These are phyloP conservation scores for Camellia lanceoleosa DNA, from an alignment of 148 eudicot genomes.

Conservation along the genomic window DNA sequence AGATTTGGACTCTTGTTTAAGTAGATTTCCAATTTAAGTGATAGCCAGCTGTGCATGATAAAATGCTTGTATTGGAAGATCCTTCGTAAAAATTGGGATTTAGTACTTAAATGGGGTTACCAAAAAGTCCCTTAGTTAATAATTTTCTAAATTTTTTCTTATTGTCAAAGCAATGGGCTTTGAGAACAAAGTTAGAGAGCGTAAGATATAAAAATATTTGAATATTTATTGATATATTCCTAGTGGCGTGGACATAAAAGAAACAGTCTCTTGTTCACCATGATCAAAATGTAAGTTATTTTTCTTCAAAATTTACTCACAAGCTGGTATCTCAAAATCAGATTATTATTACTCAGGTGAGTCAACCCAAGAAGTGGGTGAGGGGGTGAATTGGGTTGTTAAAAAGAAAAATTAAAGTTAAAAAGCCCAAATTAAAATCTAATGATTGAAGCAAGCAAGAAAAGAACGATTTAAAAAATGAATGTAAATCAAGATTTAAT, in stretches of 20 bases:
- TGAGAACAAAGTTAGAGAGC: neutral
- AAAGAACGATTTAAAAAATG: no score
- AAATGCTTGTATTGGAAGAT: neutral
- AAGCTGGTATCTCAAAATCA: neutral
- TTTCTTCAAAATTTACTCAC: no score
- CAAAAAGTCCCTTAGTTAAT: neutral
- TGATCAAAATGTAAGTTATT: neutral
- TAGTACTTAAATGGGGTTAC: neutral
- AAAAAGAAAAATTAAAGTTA: no score
- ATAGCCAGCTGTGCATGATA: neutral
- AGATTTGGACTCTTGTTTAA: neutral
- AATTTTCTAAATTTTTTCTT: neutral
- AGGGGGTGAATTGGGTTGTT: no score
- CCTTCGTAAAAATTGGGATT: neutral
- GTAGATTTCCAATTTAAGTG: neutral
- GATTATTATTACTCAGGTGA: no score
- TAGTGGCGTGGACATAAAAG: neutral
- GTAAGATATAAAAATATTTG: neutral
- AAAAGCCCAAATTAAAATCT: no score
- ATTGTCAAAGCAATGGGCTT: slow-evolving; percentile 3
- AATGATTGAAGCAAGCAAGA: no score
- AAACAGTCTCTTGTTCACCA: neutral
- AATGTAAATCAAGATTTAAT: no score
- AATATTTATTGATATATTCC: neutral
- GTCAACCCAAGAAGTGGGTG: no score